Evolutionary conservation across 306 rosid genomes (phyloP).

Genomic region (Dryas drummondii): DNA sequence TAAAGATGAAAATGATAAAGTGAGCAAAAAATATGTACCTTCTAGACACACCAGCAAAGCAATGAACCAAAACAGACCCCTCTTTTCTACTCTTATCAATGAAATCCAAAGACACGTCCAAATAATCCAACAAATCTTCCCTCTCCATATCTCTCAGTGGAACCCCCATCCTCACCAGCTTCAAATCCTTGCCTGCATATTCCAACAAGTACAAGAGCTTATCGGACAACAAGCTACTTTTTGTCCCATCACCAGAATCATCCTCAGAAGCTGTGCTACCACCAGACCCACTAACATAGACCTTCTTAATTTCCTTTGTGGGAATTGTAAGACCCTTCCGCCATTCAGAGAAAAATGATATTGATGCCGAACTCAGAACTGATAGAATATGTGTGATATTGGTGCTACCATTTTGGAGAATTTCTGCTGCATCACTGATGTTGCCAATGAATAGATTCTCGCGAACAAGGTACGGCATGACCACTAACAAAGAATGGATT

Average conservation of each 20-base stretch:
- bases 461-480: constrained; percentile 81
- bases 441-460: constrained; percentile 77
- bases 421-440: constrained; percentile 71
- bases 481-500: background rate
- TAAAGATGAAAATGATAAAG: background rate
- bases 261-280: constrained; percentile 34
- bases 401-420: constrained; percentile 54
- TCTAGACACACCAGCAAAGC: constrained; percentile 99
- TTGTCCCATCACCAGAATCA: constrained; percentile 32
- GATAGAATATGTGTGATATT: constrained; percentile 72
- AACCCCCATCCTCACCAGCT: constrained; percentile 82
- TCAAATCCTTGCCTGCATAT: constrained; percentile 75
- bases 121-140: constrained; percentile 72
- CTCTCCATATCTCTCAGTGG: constrained; percentile 76
- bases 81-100: constrained; percentile 70
- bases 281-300: constrained; percentile 42
- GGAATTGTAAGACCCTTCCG: constrained; percentile 51
- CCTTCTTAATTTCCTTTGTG: constrained; percentile 56
- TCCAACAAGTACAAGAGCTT: constrained; percentile 71
- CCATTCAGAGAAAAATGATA: constrained; percentile 85
- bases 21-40: constrained; percentile 43
- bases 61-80: constrained; percentile 87
- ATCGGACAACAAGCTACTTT: constrained; percentile 48
- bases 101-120: constrained; percentile 79
- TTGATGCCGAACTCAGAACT: constrained; percentile 75